These are phyloP conservation scores for Penicillium salamii DNA, from an alignment of 495 filamentous ascomycete species.

Conservation along the genomic window DNA sequence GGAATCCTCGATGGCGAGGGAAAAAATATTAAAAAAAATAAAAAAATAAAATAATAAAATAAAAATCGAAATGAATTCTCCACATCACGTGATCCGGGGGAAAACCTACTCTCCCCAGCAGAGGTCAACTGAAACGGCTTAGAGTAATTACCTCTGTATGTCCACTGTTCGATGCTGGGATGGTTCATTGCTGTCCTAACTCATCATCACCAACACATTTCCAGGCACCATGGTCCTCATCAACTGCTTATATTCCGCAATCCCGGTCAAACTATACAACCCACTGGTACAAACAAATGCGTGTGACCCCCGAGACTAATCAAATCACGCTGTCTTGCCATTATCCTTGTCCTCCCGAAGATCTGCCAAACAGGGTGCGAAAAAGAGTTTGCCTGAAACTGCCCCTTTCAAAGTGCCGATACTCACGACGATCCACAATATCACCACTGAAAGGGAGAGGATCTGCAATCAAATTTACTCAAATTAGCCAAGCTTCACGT, in stretches of 20 bases:
- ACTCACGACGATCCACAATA: slow-evolving; percentile 52
- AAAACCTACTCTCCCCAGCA: background rate
- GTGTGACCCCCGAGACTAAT: background rate
- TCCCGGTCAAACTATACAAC: slow-evolving; percentile 3
- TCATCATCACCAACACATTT: no score
- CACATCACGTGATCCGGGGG: slow-evolving; percentile 24
- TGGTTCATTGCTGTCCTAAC: no score
- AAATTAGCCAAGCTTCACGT: background rate
- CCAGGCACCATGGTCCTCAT: no score
- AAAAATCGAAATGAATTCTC: slow-evolving; percentile 14
- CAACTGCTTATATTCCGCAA: slow-evolving; percentile 3
- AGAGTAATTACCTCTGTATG: background rate
- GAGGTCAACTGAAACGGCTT: no score
- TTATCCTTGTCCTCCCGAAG: slow-evolving; percentile 26
- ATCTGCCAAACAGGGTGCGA: slow-evolving; percentile 52
- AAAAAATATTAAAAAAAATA: slow-evolving; percentile 19
- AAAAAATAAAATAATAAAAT: slow-evolving; percentile 19
- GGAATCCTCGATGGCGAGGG: slow-evolving; percentile 22
- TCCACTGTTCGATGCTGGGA: no score
- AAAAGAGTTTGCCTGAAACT: slow-evolving; percentile 45
- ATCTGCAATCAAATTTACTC: slow-evolving; percentile 30
- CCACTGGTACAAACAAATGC: slow-evolving; percentile 1
- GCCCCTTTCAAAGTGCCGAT: slow-evolving; percentile 41
- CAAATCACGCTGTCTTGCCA: slow-evolving; percentile 14
- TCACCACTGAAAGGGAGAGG: slow-evolving; percentile 43